Percentiles rank a stretch among this genome's conserved stretches.
phyloP scores from a whole-genome alignment of 352 stramenopile genomes.

The Albugo candida region DNA sequence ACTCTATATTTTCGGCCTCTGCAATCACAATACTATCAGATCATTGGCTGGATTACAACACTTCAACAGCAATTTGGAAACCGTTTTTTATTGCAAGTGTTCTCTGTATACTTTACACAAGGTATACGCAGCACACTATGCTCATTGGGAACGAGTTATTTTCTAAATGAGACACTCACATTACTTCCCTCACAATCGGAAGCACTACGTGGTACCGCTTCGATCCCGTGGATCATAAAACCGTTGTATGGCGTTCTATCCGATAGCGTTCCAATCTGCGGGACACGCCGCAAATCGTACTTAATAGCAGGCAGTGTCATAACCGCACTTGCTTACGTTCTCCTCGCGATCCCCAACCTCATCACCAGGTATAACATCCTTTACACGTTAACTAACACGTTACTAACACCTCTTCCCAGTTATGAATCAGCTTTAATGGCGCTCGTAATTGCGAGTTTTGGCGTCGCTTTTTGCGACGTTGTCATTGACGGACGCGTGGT shows the following conservation, averaged over 20 bases:
- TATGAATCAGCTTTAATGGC: conserved; percentile 28
- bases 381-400: background rate
- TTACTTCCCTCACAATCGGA: conserved; percentile 43
- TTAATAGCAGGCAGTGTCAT: conserved; percentile 49
- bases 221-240: conserved; percentile 71
- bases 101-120: conserved; percentile 74
- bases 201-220: conserved; percentile 33
- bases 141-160: conserved; percentile 60
- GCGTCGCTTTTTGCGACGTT: conserved; percentile 63
- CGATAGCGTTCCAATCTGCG: conserved; percentile 52
- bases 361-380: conserved; percentile 21
- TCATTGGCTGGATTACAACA: conserved; percentile 22
- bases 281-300: conserved; percentile 58
- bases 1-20: no score
- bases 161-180: conserved; percentile 53
- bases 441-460: conserved; percentile 55
- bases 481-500: conserved; percentile 67
- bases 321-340: conserved; percentile 31
- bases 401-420: conserved; percentile 2
- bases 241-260: conserved; percentile 60
- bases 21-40: no score
- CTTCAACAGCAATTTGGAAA: conserved; percentile 49
- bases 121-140: conserved; percentile 54
- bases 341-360: conserved; percentile 31
- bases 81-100: conserved; percentile 50